These are phyloP conservation scores for Cenchrus americanus DNA, from an alignment of 176 grass and related monocot species.

Conservation along the genomic window DNA sequence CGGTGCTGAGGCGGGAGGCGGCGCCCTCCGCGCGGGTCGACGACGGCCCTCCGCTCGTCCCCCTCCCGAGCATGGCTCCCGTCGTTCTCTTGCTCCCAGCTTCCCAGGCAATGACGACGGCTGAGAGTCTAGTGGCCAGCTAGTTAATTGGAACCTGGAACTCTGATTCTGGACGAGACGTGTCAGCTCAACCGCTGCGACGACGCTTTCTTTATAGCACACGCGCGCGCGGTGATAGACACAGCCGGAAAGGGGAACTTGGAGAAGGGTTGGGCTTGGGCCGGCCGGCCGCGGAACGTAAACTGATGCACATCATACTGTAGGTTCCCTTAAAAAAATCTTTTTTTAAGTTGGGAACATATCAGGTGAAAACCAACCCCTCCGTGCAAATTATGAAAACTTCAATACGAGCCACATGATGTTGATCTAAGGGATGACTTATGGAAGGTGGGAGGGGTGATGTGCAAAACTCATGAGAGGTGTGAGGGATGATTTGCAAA, in stretches of 20 bases:
- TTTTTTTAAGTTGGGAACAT: too few relatives aligned
- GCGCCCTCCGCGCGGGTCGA: slow-evolving; percentile 11
- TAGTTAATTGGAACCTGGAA: background rate
- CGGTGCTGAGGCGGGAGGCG: background rate
- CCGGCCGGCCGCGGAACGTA: background rate
- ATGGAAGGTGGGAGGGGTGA: too few relatives aligned
- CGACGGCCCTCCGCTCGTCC: background rate
- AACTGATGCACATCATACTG: too few relatives aligned
- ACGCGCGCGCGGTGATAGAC: background rate
- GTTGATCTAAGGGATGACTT: too few relatives aligned
- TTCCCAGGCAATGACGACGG: background rate
- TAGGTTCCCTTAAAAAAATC: too few relatives aligned
- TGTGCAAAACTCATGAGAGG: too few relatives aligned
- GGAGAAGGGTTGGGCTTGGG: background rate
- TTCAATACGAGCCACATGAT: too few relatives aligned
- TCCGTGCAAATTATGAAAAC: too few relatives aligned
- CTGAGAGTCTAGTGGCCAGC: background rate
- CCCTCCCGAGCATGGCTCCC: slow-evolving; percentile 43
- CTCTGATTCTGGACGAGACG: background rate
- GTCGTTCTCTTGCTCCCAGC: background rate
- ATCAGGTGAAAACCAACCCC: too few relatives aligned
- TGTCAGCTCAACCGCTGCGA: background rate
- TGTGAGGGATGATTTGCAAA: too few relatives aligned
- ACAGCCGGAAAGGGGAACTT: background rate
- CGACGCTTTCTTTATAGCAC: background rate